These are phyloP conservation scores for Balamuthia mandrillaris DNA, from an alignment of 208 protist species.

Conservation along the genomic window DNA sequence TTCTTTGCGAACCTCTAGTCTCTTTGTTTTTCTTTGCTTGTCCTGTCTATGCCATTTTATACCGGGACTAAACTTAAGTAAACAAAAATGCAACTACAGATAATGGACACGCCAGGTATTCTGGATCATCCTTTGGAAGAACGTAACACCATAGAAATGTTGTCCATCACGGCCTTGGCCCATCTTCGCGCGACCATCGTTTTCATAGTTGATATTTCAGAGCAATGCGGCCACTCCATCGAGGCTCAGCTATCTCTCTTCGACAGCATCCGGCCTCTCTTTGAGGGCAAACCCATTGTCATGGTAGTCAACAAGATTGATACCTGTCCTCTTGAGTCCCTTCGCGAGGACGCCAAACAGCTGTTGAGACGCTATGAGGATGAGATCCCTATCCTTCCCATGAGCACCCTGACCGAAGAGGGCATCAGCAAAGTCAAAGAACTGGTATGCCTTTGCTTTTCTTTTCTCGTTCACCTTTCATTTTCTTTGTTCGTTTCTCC, in stretches of 20 bases:
- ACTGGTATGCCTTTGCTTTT: slow-evolving; percentile 4
- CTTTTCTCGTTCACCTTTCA: background rate
- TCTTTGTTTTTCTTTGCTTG: too few species aligned
- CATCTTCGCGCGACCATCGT: slow-evolving; percentile 95
- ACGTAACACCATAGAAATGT: slow-evolving; percentile 99
- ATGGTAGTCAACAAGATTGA: slow-evolving; percentile 99
- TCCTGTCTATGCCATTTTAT: too few species aligned
- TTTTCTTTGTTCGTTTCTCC: background rate
- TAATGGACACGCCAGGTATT: slow-evolving; percentile 99
- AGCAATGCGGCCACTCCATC: slow-evolving; percentile 96
- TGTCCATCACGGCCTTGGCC: slow-evolving; percentile 98
- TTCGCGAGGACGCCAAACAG: slow-evolving; percentile 47
- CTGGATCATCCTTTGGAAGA: slow-evolving; percentile 99
- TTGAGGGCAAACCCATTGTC: slow-evolving; percentile 98
- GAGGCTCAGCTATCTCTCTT: slow-evolving; percentile 94
- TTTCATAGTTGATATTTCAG: slow-evolving; percentile 99
- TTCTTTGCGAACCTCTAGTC: too few species aligned
- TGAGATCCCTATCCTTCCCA: slow-evolving; percentile 77
- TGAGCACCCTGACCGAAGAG: slow-evolving; percentile 91
- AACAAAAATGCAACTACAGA: slow-evolving; percentile 52
- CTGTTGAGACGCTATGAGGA: slow-evolving; percentile 43
- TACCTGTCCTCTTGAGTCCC: slow-evolving; percentile 73
- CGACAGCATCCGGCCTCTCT: slow-evolving; percentile 96
- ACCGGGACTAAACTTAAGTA: too few species aligned
- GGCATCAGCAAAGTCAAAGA: slow-evolving; percentile 73